Evolutionary conservation across 176 grass and related monocot species (phyloP).

Genomic region (Aegilops umbellulata): DNA sequence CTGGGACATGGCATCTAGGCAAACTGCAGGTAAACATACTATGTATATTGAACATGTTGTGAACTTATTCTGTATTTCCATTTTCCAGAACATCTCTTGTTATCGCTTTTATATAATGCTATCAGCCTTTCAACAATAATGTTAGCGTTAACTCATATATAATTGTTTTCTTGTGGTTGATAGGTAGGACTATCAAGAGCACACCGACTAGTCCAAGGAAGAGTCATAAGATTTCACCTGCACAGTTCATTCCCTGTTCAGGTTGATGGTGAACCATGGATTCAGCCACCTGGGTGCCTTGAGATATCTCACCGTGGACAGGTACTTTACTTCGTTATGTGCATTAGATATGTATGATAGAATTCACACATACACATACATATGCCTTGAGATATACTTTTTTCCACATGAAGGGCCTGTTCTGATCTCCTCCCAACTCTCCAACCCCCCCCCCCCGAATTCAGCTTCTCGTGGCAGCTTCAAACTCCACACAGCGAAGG

Average conservation of each 20-base stretch:
- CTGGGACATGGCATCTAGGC: slow-evolving; percentile 90
- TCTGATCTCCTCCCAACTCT: no score
- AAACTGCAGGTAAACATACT: slow-evolving; percentile 79
- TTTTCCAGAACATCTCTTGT: neutral
- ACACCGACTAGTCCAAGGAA: slow-evolving; percentile 80
- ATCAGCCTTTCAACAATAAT: neutral
- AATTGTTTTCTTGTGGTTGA: slow-evolving; percentile 24
- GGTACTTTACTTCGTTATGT: slow-evolving; percentile 41
- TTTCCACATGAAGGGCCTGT: neutral
- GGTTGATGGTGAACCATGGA: slow-evolving; percentile 98
- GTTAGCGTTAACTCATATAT: neutral
- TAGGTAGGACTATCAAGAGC: slow-evolving; percentile 92
- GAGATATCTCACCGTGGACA: slow-evolving; percentile 87
- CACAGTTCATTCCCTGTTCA: slow-evolving; percentile 93
- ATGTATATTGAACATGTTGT: slow-evolving; percentile 4
- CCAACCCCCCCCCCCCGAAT: no score
- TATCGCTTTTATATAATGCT: neutral
- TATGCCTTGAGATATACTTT: no score
- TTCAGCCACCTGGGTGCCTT: slow-evolving; percentile 81
- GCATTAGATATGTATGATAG: neutral
- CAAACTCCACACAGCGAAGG: no score
- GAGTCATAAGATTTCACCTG: slow-evolving; percentile 72
- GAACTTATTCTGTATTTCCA: neutral
- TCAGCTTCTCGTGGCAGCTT: no score
- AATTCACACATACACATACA: neutral